phyloP scores from a whole-genome alignment of 129 eudicot genomes.

The Chrysanthemum lavandulifolium region DNA sequence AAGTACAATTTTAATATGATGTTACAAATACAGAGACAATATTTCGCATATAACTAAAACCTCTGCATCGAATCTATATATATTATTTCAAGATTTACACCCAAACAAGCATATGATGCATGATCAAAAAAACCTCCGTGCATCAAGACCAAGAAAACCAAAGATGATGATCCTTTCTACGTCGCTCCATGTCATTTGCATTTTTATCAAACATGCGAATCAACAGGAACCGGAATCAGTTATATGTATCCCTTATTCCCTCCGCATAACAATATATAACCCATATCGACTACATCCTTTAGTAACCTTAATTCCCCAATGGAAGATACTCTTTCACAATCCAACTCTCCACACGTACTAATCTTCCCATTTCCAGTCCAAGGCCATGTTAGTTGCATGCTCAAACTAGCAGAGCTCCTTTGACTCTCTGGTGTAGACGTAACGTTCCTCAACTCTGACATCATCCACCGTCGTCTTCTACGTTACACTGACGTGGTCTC shows the following conservation, averaged over 20 bases:
- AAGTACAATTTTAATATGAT: too few species aligned
- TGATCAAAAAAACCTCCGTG: conserved; percentile 30
- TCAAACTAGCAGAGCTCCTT: conserved; percentile 58
- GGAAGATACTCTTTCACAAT: conserved; percentile 18
- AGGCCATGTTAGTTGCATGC: conserved; percentile 56
- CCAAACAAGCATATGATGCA: conserved; percentile 21
- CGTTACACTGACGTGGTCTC: conserved; percentile 34
- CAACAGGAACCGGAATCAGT: background rate
- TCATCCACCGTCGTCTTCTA: conserved; percentile 48
- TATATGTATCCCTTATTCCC: conserved; percentile 17
- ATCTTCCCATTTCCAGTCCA: conserved; percentile 54
- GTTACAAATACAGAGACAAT: too few species aligned
- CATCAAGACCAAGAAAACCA: conserved; percentile 21
- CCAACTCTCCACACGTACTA: conserved; percentile 44
- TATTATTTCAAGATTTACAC: background rate
- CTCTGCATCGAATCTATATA: too few species aligned
- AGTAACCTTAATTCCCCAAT: background rate
- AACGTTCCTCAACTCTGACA: conserved; percentile 50
- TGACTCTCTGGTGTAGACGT: conserved; percentile 45
- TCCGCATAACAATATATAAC: background rate
- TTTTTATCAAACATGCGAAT: conserved; percentile 26
- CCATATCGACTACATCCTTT: conserved; percentile 9
- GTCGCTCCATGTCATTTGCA: conserved; percentile 26
- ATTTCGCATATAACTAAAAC: background rate
- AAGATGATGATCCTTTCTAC: conserved; percentile 27